phyloP scores from a whole-genome alignment of 805 yeast genomes.

The Suhomyces xylopsoci region DNA sequence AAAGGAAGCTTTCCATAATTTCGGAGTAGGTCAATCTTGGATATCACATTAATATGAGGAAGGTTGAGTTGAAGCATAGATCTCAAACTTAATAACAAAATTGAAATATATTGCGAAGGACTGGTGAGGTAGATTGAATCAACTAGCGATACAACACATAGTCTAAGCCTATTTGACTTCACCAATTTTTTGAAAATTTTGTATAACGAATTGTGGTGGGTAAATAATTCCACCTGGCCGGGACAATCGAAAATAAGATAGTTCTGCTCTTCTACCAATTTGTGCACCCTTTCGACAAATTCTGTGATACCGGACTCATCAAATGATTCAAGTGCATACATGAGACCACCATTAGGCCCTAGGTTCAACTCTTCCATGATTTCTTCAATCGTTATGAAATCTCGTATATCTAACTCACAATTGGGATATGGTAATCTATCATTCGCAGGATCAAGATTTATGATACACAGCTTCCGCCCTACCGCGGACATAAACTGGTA shows the following conservation, averaged over 20 bases:
- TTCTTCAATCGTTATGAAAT: slow-evolving; percentile 71
- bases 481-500: slow-evolving; percentile 89
- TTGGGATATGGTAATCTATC: slow-evolving; percentile 62
- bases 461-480: slow-evolving; percentile 81
- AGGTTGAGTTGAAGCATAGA: slow-evolving; percentile 90
- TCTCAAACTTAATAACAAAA: slow-evolving; percentile 74
- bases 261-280: slow-evolving; percentile 50
- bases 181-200: slow-evolving; percentile 60
- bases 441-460: slow-evolving; percentile 92
- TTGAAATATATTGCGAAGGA: slow-evolving; percentile 86
- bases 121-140: slow-evolving; percentile 80
- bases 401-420: slow-evolving; percentile 74
- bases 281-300: slow-evolving; percentile 54
- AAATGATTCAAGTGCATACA: slow-evolving; percentile 72
- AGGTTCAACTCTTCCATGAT: slow-evolving; percentile 67
- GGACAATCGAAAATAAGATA: slow-evolving; percentile 87
- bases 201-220: slow-evolving; percentile 76
- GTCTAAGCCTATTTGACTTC: slow-evolving; percentile 60
- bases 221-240: slow-evolving; percentile 93
- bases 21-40: slow-evolving; percentile 80
- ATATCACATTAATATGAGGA: slow-evolving; percentile 90
- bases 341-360: slow-evolving; percentile 90
- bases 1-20: slow-evolving; percentile 82
- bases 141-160: slow-evolving; percentile 81
- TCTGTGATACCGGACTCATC: slow-evolving; percentile 44